Percentiles rank a stretch among this genome's conserved stretches.
phyloP scores from a whole-genome alignment of 2,329 filamentous ascomycete genomes.

The Calonectria pseudoreteaudii region DNA sequence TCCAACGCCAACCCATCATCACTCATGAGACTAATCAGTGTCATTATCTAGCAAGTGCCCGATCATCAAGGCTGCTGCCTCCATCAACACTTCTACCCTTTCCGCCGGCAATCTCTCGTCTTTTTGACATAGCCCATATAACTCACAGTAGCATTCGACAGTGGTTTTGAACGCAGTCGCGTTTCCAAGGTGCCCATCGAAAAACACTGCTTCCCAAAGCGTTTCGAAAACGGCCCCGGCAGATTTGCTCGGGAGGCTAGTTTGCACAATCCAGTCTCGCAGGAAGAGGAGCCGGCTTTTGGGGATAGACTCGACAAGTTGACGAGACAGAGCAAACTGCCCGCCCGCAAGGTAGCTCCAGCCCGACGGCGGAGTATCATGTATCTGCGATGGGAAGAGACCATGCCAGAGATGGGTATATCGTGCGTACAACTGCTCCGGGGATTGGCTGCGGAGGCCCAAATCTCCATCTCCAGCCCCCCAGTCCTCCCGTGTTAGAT shows the following conservation, averaged over 20 bases:
- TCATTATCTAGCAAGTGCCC: conserved; percentile 9
- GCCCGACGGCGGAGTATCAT: background rate
- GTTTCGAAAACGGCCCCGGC: conserved; percentile 14
- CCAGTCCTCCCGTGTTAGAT: conserved; percentile 6
- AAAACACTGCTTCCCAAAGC: conserved; percentile 11
- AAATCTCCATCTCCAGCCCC: background rate
- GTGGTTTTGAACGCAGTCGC: background rate
- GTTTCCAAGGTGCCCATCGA: background rate
- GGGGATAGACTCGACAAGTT: background rate
- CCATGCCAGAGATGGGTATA: conserved; percentile 2
- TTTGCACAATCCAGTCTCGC: conserved; percentile 12
- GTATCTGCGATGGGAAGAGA: background rate
- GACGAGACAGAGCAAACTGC: conserved; percentile 9
- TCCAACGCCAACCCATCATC: background rate
- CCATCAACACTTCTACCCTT: conserved; percentile 5
- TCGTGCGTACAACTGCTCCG: background rate
- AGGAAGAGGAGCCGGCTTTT: background rate
- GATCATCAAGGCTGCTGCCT: conserved; percentile 15
- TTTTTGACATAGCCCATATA: background rate
- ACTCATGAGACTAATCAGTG: background rate
- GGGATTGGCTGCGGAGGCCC: background rate
- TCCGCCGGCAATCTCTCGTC: background rate
- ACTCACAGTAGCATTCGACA: conserved; percentile 3
- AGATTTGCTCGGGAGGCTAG: background rate
- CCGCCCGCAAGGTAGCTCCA: conserved; percentile 9